Conservation (phyloP, 306 rosid genomes). For the Dalbergia cultrata region DNA sequence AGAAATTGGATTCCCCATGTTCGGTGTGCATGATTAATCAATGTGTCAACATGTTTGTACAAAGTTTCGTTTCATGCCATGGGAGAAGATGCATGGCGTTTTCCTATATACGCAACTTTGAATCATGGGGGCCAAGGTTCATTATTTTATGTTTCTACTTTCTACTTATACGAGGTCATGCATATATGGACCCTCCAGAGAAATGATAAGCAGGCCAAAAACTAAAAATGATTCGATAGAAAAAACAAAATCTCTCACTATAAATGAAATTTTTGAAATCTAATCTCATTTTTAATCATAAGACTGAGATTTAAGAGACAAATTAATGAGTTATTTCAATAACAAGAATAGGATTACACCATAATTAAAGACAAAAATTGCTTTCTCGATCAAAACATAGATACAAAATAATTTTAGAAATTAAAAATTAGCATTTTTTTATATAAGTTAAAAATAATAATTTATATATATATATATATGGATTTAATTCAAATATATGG, state of each 20-base stretch:
- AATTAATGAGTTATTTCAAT: not conserved
- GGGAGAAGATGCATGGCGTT: slow-evolving; percentile 37
- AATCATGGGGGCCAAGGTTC: slow-evolving; percentile 37
- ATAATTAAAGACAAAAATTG: not conserved
- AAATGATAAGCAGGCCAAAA: not conserved
- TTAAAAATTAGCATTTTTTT: too few relatives aligned
- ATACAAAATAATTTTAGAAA: too few relatives aligned
- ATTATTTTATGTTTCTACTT: slow-evolving; percentile 39
- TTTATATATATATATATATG: too few relatives aligned
- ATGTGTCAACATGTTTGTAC: slow-evolving; percentile 6
- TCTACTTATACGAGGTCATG: slow-evolving; percentile 40
- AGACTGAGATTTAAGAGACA: not conserved
- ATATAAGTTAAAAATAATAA: too few relatives aligned
- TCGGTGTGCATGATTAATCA: slow-evolving; percentile 33
- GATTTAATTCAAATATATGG: too few relatives aligned
- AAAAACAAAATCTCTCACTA: not conserved
- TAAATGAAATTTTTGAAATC: too few relatives aligned
- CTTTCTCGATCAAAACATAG: too few relatives aligned
- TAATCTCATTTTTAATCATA: too few relatives aligned
- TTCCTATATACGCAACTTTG: slow-evolving; percentile 17
- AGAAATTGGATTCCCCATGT: slow-evolving; percentile 3
- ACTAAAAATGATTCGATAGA: not conserved
- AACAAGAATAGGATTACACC: not conserved
- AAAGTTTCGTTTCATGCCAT: slow-evolving; percentile 1
- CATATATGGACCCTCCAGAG: not conserved